Conservation (phyloP, 345 rosid genomes). For the Citrus medica region DNA sequence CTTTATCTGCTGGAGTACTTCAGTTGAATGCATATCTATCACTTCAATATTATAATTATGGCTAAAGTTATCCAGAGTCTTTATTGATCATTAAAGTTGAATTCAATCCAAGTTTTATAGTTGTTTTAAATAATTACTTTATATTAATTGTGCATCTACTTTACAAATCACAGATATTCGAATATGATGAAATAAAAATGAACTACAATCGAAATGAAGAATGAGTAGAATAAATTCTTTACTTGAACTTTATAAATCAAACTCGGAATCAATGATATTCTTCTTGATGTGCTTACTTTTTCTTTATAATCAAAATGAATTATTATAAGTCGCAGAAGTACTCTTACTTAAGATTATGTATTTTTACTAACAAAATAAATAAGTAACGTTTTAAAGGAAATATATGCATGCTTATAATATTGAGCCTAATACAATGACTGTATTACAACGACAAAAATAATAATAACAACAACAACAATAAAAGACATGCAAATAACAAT, state of each 20-base stretch:
- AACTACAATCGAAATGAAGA: accelerated
- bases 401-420: too few relatives aligned
- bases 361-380: too few relatives aligned
- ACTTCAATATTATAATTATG: background rate
- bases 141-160: background rate
- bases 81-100: background rate
- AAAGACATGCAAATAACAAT: too few relatives aligned
- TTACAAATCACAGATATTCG: accelerated
- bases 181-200: accelerated
- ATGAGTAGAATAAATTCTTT: accelerated
- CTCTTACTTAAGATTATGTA: too few relatives aligned
- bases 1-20: background rate
- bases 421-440: too few relatives aligned
- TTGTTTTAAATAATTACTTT: background rate
- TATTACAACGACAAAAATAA: too few relatives aligned
- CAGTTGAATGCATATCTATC: background rate
- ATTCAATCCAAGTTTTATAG: background rate
- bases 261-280: accelerated
- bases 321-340: too few relatives aligned
- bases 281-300: too few relatives aligned
- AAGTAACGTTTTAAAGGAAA: too few relatives aligned
- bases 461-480: too few relatives aligned
- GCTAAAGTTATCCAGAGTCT: background rate
- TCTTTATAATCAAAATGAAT: accelerated
- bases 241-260: too few relatives aligned